Evolutionary conservation across 202 grass and related monocot genomes (phyloP).

Genomic region (Alloteropsis angusta): DNA sequence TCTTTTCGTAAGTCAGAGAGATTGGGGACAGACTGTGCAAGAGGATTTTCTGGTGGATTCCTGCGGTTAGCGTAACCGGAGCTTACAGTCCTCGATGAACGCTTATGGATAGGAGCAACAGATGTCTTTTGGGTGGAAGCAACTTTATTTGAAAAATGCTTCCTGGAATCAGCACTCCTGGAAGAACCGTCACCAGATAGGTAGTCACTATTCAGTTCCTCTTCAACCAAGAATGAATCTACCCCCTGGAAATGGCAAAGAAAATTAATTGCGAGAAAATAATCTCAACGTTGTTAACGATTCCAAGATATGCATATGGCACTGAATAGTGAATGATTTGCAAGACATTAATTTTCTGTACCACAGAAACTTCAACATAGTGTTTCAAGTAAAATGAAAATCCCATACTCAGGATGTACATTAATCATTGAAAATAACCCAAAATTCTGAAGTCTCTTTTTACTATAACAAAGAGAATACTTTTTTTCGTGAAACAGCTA

Average conservation of each 20-base stretch:
- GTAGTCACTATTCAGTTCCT: slow-evolving; percentile 71
- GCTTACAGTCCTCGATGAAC: slow-evolving; percentile 42
- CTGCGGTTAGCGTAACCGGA: slow-evolving; percentile 47
- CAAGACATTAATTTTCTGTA: neutral
- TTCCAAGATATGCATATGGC: slow-evolving; percentile 9
- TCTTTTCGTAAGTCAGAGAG: slow-evolving; percentile 86
- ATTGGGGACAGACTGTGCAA: slow-evolving; percentile 74
- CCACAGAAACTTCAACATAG: neutral
- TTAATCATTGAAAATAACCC: neutral
- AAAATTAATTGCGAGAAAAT: slow-evolving; percentile 29
- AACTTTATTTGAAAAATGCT: slow-evolving; percentile 51
- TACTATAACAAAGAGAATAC: neutral
- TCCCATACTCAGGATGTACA: neutral
- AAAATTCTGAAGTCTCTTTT: neutral
- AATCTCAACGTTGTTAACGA: neutral
- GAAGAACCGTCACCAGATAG: slow-evolving; percentile 73
- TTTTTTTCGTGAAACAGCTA: neutral
- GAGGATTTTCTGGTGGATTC: slow-evolving; percentile 53
- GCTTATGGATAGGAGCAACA: slow-evolving; percentile 38
- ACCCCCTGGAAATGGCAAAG: slow-evolving; percentile 43
- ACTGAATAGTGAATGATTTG: neutral
- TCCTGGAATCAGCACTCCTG: slow-evolving; percentile 67
- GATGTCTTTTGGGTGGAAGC: slow-evolving; percentile 46
- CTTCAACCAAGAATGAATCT: slow-evolving; percentile 56
- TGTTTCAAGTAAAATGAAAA: neutral